Evolutionary conservation across 768 basidiomycete genomes (phyloP).

Genomic region (Lactarius quietus): DNA sequence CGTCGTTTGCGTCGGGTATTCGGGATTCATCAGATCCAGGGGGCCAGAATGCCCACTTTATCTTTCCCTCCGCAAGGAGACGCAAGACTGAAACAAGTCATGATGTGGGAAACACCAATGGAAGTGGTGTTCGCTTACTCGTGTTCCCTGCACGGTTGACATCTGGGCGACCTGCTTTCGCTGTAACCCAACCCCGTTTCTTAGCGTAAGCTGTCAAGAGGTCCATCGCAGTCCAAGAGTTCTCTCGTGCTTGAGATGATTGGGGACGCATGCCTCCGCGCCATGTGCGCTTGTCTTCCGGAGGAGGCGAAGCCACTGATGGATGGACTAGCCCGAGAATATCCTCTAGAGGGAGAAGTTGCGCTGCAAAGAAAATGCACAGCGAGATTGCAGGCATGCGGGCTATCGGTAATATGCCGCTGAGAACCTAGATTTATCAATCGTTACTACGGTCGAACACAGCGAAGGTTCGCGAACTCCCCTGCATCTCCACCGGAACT

Average conservation of each 20-base stretch:
- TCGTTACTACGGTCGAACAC: slow-evolving; percentile 12
- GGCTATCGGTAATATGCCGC: slow-evolving; percentile 73
- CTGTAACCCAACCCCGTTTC: slow-evolving; percentile 81
- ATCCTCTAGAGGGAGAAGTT: slow-evolving; percentile 72
- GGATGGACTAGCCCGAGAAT: slow-evolving; percentile 62
- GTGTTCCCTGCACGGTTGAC: slow-evolving; percentile 86
- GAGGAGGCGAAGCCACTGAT: slow-evolving; percentile 30
- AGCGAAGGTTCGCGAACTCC: slow-evolving; percentile 29
- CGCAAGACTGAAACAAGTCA: slow-evolving; percentile 57
- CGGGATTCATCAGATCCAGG: slow-evolving; percentile 40
- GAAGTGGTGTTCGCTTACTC: slow-evolving; percentile 49
- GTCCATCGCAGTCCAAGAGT: slow-evolving; percentile 81
- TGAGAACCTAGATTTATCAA: slow-evolving; percentile 49
- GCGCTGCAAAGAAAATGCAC: slow-evolving; percentile 68
- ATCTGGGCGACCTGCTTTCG: slow-evolving; percentile 88
- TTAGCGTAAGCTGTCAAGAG: slow-evolving; percentile 75
- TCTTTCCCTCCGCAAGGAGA: slow-evolving; percentile 72
- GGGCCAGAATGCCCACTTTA: slow-evolving; percentile 87
- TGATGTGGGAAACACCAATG: slow-evolving; percentile 5
- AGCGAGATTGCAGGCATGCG: slow-evolving; percentile 80
- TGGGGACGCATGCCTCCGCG: slow-evolving; percentile 42
- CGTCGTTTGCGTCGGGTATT: slow-evolving; percentile 30
- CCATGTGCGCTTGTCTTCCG: slow-evolving; percentile 78
- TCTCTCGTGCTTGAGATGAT: slow-evolving; percentile 22
- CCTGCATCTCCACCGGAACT: slow-evolving; percentile 82